Conservation (phyloP, 1,139 yeast species). For the Blastobotrys serpentis region DNA sequence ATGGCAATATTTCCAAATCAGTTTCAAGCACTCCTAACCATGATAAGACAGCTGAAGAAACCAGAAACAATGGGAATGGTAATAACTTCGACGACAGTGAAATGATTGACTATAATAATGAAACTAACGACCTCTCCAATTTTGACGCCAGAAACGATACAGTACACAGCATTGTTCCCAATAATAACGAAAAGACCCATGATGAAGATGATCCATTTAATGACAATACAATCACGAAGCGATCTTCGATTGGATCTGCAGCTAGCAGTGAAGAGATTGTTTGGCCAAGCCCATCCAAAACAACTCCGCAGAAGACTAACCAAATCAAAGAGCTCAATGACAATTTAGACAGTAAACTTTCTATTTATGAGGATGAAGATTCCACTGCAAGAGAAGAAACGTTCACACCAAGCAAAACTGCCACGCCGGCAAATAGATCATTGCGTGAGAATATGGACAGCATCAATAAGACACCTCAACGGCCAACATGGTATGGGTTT, state of each 20-base stretch:
- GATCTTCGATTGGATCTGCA: not conserved
- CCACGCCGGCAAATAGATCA: not conserved
- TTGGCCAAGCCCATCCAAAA: conserved; percentile 1
- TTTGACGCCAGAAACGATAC: not conserved
- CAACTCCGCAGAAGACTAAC: not conserved
- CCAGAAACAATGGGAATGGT: not conserved
- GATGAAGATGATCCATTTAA: not conserved
- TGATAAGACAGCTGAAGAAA: not conserved
- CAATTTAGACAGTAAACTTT: conserved; percentile 12
- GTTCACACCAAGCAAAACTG: not conserved
- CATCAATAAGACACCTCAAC: conserved; percentile 7
- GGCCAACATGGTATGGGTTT: conserved; percentile 24
- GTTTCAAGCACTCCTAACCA: not conserved
- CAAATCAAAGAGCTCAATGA: conserved; percentile 5
- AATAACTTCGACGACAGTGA: not conserved
- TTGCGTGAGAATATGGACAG: not conserved
- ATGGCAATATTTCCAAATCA: not conserved
- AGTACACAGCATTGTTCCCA: not conserved
- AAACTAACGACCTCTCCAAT: not conserved
- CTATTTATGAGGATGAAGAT: conserved; percentile 14
- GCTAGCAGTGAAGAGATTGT: not conserved
- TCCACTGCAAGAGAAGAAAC: not conserved
- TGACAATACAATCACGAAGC: not conserved
- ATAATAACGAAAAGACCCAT: not conserved
- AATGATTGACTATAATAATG: not conserved